phyloP scores from a whole-genome alignment of 2,329 filamentous ascomycete genomes.

The Botrytis medusae region DNA sequence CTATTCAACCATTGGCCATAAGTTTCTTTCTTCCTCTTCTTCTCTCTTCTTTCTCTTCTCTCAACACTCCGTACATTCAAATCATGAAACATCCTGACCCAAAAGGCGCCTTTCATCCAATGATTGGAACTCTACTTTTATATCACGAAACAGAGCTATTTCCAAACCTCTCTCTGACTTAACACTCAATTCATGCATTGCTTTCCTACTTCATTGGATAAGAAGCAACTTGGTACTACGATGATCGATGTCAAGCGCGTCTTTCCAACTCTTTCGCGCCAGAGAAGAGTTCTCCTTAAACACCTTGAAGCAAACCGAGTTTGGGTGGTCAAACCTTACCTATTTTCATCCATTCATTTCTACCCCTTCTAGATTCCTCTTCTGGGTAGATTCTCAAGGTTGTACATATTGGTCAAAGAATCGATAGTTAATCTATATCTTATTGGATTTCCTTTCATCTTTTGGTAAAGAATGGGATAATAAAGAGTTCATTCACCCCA shows the following conservation, averaged over 20 bases:
- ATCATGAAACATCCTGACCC: conserved; percentile 31
- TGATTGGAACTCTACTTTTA: conserved; percentile 22
- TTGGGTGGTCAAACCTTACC: conserved; percentile 12
- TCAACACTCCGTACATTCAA: background rate
- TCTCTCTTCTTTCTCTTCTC: background rate
- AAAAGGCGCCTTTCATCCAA: conserved; percentile 33
- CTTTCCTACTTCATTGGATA: background rate
- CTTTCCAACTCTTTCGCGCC: conserved; percentile 22
- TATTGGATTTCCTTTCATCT: conserved; percentile 20
- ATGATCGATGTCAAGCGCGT: conserved; percentile 25
- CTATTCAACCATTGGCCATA: background rate
- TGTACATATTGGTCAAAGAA: conserved; percentile 10
- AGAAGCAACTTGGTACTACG: background rate
- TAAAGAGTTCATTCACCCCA: conserved; percentile 31
- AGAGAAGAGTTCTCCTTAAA: conserved; percentile 13
- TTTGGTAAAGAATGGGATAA: conserved; percentile 10
- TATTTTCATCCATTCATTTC: conserved; percentile 32
- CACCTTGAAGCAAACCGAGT: conserved; percentile 17
- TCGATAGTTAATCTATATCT: background rate
- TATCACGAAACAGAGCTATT: conserved; percentile 30
- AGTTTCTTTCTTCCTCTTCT: background rate
- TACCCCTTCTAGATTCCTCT: conserved; percentile 20
- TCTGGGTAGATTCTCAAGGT: background rate
- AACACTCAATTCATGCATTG: conserved; percentile 12
- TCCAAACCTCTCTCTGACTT: background rate